Conservation (phyloP, 1,284 basidiomycete species). For the Trametes versicolor region DNA sequence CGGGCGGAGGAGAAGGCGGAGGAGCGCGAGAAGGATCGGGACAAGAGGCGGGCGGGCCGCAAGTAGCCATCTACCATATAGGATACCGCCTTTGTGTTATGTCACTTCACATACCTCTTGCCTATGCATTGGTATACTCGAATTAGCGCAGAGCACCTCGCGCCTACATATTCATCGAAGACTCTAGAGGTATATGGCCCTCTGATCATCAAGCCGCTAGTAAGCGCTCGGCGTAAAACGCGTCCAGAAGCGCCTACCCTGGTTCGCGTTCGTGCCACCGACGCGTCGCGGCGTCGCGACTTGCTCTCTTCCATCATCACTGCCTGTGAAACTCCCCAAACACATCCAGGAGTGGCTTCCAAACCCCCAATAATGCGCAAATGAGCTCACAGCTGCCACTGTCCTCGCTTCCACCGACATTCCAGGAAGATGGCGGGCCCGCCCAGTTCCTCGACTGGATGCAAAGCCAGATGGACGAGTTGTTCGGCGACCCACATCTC, state of each 20-base stretch:
- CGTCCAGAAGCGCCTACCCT: neutral
- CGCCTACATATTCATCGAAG: no score
- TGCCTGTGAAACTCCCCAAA: neutral
- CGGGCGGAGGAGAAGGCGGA: constrained; percentile 95
- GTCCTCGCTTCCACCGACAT: constrained; percentile 28
- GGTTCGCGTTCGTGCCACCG: constrained; percentile 14
- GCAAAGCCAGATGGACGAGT: constrained; percentile 19
- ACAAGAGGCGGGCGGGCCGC: constrained; percentile 79
- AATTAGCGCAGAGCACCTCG: no score
- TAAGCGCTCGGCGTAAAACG: neutral
- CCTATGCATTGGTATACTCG: neutral
- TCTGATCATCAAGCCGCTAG: no score
- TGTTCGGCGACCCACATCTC: constrained; percentile 13
- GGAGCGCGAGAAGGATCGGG: constrained; percentile 83
- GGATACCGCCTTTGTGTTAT: neutral
- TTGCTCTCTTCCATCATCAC: neutral
- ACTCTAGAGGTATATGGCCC: no score
- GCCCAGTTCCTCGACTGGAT: constrained; percentile 30
- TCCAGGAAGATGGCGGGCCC: constrained; percentile 29
- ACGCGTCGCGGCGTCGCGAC: constrained; percentile 17
- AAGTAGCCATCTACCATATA: constrained; percentile 51
- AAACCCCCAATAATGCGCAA: neutral
- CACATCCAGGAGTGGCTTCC: neutral
- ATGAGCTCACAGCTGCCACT: constrained; percentile 31
- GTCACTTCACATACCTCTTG: neutral